These are phyloP conservation scores for Sarocladium strictum DNA, from an alignment of 2,329 filamentous ascomycete species.

Conservation along the genomic window DNA sequence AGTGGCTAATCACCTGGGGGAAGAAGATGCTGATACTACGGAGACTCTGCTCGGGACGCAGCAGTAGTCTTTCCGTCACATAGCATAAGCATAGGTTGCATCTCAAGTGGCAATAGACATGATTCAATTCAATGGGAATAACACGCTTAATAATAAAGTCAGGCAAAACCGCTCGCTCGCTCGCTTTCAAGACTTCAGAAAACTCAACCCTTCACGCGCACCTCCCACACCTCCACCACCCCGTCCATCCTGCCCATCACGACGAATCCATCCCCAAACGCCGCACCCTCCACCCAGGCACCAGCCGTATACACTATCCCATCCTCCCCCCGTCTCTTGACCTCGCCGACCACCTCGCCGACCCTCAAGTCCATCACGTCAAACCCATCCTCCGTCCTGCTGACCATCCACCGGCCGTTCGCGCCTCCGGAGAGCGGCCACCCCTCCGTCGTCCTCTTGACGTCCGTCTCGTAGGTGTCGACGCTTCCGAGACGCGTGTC, in stretches of 20 bases:
- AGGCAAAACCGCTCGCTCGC: not conserved
- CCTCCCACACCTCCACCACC: constrained; percentile 5
- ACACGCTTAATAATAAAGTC: not conserved
- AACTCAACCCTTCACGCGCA: not conserved
- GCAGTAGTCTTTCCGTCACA: no score
- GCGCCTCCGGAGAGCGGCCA: constrained; percentile 35
- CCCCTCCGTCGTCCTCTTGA: constrained; percentile 28
- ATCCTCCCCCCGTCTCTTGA: constrained; percentile 8
- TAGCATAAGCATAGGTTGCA: no score
- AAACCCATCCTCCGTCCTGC: constrained; percentile 34
- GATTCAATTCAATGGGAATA: not conserved
- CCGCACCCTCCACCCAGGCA: not conserved
- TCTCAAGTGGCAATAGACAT: no score
- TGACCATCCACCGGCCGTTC: constrained; percentile 30
- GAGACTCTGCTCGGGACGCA: no score
- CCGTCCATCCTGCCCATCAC: constrained; percentile 6
- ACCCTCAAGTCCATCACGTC: constrained; percentile 33
- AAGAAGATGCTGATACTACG: no score
- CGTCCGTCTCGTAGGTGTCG: constrained; percentile 27
- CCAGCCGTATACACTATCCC: constrained; percentile 1
- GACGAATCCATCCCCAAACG: constrained; percentile 18
- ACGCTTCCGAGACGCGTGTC: constrained; percentile 23
- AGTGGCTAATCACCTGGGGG: no score
- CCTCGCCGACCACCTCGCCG: constrained; percentile 25
- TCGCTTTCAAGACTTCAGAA: not conserved